These are phyloP conservation scores for Medicago arabica DNA, from an alignment of 306 rosid species.

Conservation along the genomic window DNA sequence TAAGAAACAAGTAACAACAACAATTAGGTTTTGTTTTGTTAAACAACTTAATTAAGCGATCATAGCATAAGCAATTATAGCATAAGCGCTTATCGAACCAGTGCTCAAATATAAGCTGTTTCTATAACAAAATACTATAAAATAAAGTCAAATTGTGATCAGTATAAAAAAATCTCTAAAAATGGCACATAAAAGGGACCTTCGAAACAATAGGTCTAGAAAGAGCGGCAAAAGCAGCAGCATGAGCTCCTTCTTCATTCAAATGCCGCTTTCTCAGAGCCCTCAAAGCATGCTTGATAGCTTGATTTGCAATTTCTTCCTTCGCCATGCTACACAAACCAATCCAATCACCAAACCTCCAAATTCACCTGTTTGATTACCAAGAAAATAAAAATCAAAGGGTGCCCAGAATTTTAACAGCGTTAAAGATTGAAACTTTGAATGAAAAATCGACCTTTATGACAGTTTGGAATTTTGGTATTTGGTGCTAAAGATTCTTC, in stretches of 20 bases:
- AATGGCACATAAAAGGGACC: slow-evolving; percentile 41
- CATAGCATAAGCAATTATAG: too few species aligned
- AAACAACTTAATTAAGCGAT: too few species aligned
- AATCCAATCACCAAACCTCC: slow-evolving; percentile 35
- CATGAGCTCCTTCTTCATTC: slow-evolving; percentile 96
- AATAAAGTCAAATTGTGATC: neutral
- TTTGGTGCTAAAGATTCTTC: neutral
- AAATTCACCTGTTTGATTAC: slow-evolving; percentile 26
- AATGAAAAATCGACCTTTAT: neutral
- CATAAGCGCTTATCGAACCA: too few species aligned
- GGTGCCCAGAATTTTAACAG: neutral
- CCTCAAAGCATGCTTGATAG: slow-evolving; percentile 78
- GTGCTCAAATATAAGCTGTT: too few species aligned
- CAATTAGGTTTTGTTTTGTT: neutral
- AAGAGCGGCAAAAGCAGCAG: slow-evolving; percentile 74
- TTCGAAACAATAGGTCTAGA: slow-evolving; percentile 70
- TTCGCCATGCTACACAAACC: slow-evolving; percentile 31
- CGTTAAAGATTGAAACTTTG: neutral
- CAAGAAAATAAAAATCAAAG: neutral
- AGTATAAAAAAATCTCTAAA: slow-evolving; percentile 25
- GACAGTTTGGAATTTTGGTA: neutral
- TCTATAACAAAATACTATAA: too few species aligned
- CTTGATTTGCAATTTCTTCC: slow-evolving; percentile 63
- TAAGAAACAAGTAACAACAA: neutral
- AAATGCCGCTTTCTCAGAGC: slow-evolving; percentile 87